These are phyloP conservation scores for Lolium perenne DNA, from an alignment of 176 grass and related monocot species.

Conservation along the genomic window DNA sequence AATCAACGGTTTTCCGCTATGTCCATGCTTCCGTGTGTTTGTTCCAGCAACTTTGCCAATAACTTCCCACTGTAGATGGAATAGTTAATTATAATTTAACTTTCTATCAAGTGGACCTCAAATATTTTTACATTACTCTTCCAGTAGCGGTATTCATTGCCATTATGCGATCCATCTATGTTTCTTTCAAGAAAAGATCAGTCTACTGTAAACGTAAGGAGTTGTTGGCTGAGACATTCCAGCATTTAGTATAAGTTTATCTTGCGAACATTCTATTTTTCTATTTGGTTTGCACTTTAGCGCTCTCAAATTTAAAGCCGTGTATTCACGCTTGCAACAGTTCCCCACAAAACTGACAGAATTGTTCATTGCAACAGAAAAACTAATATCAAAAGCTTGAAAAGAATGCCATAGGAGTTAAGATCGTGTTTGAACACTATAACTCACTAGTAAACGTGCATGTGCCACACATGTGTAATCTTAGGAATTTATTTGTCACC, in stretches of 20 bases:
- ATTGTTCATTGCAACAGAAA: background rate
- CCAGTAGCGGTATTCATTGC: background rate
- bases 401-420: background rate
- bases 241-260: background rate
- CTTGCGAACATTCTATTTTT: background rate
- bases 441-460: too few species aligned
- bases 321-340: background rate
- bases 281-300: background rate
- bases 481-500: too few species aligned
- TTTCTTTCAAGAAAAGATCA: background rate
- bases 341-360: background rate
- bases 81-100: constrained; percentile 1
- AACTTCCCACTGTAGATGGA: background rate
- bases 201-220: background rate
- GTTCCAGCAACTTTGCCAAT: background rate
- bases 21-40: background rate
- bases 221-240: background rate
- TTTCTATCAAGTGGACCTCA: background rate
- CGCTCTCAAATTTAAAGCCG: background rate
- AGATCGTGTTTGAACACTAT: background rate
- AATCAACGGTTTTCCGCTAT: background rate
- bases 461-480: too few species aligned
- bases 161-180: background rate
- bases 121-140: background rate
- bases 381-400: background rate